Evolutionary conservation across 495 filamentous ascomycete species (phyloP).

Genomic region (Podospora anserina): DNA sequence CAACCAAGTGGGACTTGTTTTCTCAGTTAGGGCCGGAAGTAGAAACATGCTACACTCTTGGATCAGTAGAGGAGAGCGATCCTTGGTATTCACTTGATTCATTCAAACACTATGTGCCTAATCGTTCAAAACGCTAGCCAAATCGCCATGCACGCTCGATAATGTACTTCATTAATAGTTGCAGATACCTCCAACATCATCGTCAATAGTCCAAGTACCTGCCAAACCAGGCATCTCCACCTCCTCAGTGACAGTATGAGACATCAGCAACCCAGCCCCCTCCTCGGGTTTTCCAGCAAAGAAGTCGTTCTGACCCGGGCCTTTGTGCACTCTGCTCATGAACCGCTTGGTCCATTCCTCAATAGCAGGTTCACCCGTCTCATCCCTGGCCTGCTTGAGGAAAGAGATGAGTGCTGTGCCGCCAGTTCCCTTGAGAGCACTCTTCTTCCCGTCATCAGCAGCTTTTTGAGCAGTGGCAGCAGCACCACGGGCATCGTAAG

Average conservation of each 20-base stretch:
- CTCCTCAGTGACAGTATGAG: constrained; percentile 50
- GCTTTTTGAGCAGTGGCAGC: constrained; percentile 13
- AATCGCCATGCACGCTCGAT: background rate
- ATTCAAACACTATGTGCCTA: background rate
- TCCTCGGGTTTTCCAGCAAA: constrained; percentile 60
- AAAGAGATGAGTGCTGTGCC: constrained; percentile 91
- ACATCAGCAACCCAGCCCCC: constrained; percentile 20
- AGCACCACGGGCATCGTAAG: constrained; percentile 28
- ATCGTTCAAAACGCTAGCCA: background rate
- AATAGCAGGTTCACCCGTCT: constrained; percentile 89
- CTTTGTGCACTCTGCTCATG: constrained; percentile 54
- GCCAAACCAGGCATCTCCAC: constrained; percentile 75
- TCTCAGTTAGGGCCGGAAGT: too few relatives aligned
- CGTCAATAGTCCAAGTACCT: constrained; percentile 80
- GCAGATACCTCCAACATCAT: constrained; percentile 61
- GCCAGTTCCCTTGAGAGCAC: constrained; percentile 81
- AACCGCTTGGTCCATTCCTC: constrained; percentile 76
- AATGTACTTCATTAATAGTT: constrained; percentile 32
- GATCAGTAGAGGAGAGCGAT: background rate
- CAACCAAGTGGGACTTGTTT: background rate
- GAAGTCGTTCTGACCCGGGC: constrained; percentile 49
- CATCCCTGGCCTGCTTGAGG: constrained; percentile 87
- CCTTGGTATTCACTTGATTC: background rate
- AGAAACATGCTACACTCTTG: too few relatives aligned
- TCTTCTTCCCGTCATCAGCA: constrained; percentile 33